Evolutionary conservation across 2,329 filamentous ascomycete species (phyloP), one percentile per base, ranked within the genome.

Genomic region (Elsinoe arachidis): DNA sequence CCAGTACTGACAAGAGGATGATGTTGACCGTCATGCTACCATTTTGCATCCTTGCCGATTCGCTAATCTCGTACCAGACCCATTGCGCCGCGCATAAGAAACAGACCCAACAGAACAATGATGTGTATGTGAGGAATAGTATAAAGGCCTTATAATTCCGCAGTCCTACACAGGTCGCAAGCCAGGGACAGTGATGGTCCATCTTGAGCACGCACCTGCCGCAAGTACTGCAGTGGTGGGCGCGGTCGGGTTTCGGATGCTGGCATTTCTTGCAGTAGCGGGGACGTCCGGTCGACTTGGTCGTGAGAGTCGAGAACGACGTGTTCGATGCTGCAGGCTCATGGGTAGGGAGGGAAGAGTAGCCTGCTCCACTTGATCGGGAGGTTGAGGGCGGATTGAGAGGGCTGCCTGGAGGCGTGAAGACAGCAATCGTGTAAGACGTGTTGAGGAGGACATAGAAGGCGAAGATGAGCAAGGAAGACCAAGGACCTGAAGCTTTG

Each of bases 111-210:
- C 88, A 91, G 74, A 96, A 96, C 1, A 96, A 61, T 3, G 86
- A 88, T 0, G 88, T 90, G 71, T 99, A 97, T 57, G 91, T 81
- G 23, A 99, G 78, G 70, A 97, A 99, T 2, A 97, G 80, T 55
- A 99, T 71, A 69, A 99, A 99, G 0, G 91, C 81, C 74, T 99
- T 99, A 78, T 96, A 95, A 73, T 99, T 99, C 68, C 83, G 84
- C 62, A 99, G 77, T 17, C 93, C 93, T 59, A 99, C 88, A 72
- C 93, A 99, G 3, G 90, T 96, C 26, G 93, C 92, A 52, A 99
- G 80, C 93, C 93, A 99, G 14, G 93, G 93, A 70, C 93, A 99
- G 75, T 99, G 93, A 72, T 99, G 93, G 70, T 99, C 93, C 93
- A 99, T 99, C 78, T 99, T 99, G 71, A 99, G 79, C 23, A 99